Conservation (phyloP, 805 yeast species). For the Metschnikowia proteae region DNA sequence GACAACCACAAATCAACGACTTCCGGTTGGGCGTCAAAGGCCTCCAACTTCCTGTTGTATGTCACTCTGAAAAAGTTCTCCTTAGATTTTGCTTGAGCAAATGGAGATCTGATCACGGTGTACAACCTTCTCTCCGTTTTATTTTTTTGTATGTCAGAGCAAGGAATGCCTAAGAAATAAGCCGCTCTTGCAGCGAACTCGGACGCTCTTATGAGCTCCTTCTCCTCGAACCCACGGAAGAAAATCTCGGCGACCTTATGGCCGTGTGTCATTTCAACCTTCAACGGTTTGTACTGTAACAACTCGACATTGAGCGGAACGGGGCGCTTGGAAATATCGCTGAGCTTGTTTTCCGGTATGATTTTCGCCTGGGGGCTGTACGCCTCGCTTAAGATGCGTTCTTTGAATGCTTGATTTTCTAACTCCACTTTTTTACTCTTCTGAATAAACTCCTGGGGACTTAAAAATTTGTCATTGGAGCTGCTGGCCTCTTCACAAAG, state of each 20-base stretch:
- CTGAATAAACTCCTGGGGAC: slow-evolving; percentile 33
- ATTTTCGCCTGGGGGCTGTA: slow-evolving; percentile 31
- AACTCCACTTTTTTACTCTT: slow-evolving; percentile 23
- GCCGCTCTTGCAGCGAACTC: slow-evolving; percentile 91
- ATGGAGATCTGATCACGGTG: slow-evolving; percentile 92
- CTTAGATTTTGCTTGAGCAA: slow-evolving; percentile 90
- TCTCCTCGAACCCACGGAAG: slow-evolving; percentile 66
- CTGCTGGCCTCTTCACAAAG: not conserved
- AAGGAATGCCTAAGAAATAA: slow-evolving; percentile 83
- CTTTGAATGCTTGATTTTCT: slow-evolving; percentile 27
- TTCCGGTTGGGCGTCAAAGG: slow-evolving; percentile 84
- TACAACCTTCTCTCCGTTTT: slow-evolving; percentile 73
- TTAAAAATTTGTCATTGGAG: slow-evolving; percentile 15
- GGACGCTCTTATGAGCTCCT: slow-evolving; percentile 67
- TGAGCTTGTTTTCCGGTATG: slow-evolving; percentile 19
- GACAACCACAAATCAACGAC: slow-evolving; percentile 79
- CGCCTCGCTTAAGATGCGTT: slow-evolving; percentile 25
- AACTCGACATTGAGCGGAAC: slow-evolving; percentile 83
- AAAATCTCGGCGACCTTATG: slow-evolving; percentile 74
- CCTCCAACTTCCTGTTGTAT: slow-evolving; percentile 64
- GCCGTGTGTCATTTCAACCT: slow-evolving; percentile 63
- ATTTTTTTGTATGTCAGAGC: slow-evolving; percentile 69
- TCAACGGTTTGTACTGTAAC: slow-evolving; percentile 75
- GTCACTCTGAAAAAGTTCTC: slow-evolving; percentile 92
- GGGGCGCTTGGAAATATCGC: slow-evolving; percentile 42